Conservation (phyloP, 2,329 filamentous ascomycete genomes). For the Xylariaceae sp. region DNA sequence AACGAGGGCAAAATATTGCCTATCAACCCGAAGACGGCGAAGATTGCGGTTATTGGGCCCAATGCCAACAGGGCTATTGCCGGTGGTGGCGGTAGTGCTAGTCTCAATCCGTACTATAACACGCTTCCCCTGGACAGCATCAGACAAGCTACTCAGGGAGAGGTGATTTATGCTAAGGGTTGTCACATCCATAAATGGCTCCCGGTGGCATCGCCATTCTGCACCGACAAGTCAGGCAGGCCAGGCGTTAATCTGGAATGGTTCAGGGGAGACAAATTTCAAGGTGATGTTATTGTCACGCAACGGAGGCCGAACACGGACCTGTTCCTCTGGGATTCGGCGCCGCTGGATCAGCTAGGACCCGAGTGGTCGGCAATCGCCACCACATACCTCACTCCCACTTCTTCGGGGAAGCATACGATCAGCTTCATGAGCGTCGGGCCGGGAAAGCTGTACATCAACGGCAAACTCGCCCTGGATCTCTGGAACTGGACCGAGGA, state of each 20-base stretch:
- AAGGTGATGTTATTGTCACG: slow-evolving; percentile 52
- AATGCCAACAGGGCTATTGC: slow-evolving; percentile 65
- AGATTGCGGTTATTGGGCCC: slow-evolving; percentile 62
- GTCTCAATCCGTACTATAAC: slow-evolving; percentile 64
- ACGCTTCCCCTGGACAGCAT: slow-evolving; percentile 63
- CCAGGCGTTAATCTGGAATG: slow-evolving; percentile 62
- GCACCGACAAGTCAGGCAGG: slow-evolving; percentile 52
- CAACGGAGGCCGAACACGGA: slow-evolving; percentile 61
- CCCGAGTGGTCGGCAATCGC: slow-evolving; percentile 62
- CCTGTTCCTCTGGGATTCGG: slow-evolving; percentile 67
- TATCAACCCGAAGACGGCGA: slow-evolving; percentile 50
- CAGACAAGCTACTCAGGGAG: slow-evolving; percentile 47
- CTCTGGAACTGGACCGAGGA: slow-evolving; percentile 67
- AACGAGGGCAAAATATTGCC: slow-evolving; percentile 58
- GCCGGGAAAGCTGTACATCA: slow-evolving; percentile 56
- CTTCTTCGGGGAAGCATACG: slow-evolving; percentile 57
- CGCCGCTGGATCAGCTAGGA: slow-evolving; percentile 55
- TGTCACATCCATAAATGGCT: slow-evolving; percentile 64
- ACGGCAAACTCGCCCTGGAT: slow-evolving; percentile 57
- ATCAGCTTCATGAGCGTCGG: slow-evolving; percentile 66
- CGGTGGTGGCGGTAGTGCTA: slow-evolving; percentile 65
- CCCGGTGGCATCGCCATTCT: slow-evolving; percentile 57
- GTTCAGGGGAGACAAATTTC: slow-evolving; percentile 59
- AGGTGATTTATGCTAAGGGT: slow-evolving; percentile 57
- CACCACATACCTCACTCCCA: slow-evolving; percentile 56